Evolutionary conservation across 495 filamentous ascomycete genomes (phyloP), one percentile per base, ranked within the genome.

Genomic region (Friedmanniomyces simplex): DNA sequence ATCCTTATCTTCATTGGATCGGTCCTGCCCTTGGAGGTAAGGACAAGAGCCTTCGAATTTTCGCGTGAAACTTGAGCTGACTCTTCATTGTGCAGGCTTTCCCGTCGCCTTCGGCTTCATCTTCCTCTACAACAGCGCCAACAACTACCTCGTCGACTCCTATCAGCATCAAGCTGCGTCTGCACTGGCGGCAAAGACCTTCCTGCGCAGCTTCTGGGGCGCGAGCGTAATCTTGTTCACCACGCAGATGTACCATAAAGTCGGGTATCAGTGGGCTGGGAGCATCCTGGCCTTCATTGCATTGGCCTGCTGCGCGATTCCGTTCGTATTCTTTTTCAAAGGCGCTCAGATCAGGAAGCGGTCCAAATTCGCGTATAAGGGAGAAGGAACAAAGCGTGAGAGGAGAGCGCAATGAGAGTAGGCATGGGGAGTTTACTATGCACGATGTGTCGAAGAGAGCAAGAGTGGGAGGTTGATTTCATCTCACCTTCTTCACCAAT

Each of bases 71-170:
- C n/a, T n/a, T n/a, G n/a, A n/a, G n/a, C n/a, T n/a, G n/a, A n/a
- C n/a, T n/a, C n/a, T n/a, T n/a, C n/a, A n/a, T n/a, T n/a, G n/a
- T n/a, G n/a, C n/a, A n/a, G 85, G 85, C 0, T 64, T 87, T 8
- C 69, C 81, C 0, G 87, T 88, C 61, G 86, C 86, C 16, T 73
- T 82, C 39, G 86, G 83, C 6, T 88, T 84, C 66, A 71, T 80
- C 13, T 72, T 81, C 28, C 78, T 82, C 14, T 88, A 86, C 66
- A 82, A 82, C 32, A 78, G 80, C 0, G 76, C 84, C 21, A 69
- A 89, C 13, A 90, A 87, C 58, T 91, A 90, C 57, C 75, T 89
- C 14, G 88, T 84, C 10, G 86, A 90, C 64, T 84, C 85, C 13
- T 89, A 89, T 67, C 78, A 79, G 51, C 79, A 83, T 52, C 87